phyloP scores from a whole-genome alignment of 352 stramenopile species.

The Chrysophaeum taylorii region DNA sequence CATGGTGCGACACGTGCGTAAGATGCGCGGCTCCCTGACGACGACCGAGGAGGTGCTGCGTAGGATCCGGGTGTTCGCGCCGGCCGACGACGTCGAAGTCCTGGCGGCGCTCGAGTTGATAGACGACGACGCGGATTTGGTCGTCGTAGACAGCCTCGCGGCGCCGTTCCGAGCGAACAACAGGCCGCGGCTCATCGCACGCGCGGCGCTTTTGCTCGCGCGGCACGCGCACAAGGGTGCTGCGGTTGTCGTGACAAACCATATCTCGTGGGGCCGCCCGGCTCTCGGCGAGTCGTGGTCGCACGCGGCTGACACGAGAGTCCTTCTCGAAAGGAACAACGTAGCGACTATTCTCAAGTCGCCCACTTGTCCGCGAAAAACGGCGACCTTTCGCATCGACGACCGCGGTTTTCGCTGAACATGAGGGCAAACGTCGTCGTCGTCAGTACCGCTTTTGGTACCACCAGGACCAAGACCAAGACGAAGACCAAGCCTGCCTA shows the following conservation, averaged over 20 bases:
- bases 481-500: too few relatives aligned
- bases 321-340: neutral
- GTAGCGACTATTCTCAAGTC: neutral
- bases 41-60: neutral
- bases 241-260: constrained; percentile 2
- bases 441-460: too few relatives aligned
- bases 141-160: neutral
- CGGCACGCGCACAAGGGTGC: neutral
- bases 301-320: neutral
- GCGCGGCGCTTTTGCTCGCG: neutral
- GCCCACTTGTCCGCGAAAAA: too few relatives aligned
- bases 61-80: neutral
- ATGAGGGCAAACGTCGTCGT: too few relatives aligned
- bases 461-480: too few relatives aligned
- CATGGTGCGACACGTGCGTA: neutral
- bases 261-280: neutral
- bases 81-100: neutral
- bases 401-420: too few relatives aligned
- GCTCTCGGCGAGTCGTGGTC: neutral
- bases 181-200: neutral
- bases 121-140: neutral
- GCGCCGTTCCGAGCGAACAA: neutral
- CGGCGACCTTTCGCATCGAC: too few relatives aligned
- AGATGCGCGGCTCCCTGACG: neutral
- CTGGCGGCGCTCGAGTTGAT: neutral